Percentiles rank a stretch among this genome's conserved stretches.
phyloP scores from a whole-genome alignment of 1,139 yeast species.

The Insectozyma bohioensis region DNA sequence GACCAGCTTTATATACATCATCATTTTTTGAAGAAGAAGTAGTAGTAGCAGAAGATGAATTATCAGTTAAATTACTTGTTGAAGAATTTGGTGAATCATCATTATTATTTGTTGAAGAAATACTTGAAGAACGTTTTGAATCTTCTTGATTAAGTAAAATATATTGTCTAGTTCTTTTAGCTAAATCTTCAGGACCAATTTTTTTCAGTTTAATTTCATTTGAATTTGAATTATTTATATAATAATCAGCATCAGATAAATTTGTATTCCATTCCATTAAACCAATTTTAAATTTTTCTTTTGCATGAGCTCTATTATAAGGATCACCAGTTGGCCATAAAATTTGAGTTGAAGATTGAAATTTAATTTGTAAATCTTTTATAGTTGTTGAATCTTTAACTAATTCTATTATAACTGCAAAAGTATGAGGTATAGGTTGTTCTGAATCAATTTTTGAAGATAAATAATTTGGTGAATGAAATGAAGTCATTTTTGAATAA shows the following conservation, averaged over 20 bases:
- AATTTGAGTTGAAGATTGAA: constrained; percentile 35
- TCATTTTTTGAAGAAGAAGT: constrained; percentile 1
- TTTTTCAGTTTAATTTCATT: constrained; percentile 30
- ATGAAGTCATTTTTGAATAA: constrained; percentile 13
- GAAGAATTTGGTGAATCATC: constrained; percentile 4
- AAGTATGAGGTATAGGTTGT: constrained; percentile 46
- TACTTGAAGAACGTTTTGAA: constrained; percentile 19
- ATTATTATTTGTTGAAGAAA: constrained; percentile 6
- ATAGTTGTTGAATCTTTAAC: constrained; percentile 30
- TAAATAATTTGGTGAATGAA: constrained; percentile 40
- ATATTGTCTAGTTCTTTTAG: constrained; percentile 38
- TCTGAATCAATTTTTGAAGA: constrained; percentile 42
- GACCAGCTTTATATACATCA: constrained; percentile 59
- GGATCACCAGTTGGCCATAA: constrained; percentile 61
- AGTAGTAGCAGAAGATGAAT: constrained; percentile 4
- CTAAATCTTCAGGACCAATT: constrained; percentile 35
- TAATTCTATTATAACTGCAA: constrained; percentile 44
- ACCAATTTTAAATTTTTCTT: constrained; percentile 53
- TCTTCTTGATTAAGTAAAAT: constrained; percentile 21
- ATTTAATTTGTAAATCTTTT: constrained; percentile 31
- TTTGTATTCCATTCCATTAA: constrained; percentile 46
- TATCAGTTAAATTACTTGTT: neutral
- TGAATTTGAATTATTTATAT: constrained; percentile 39
- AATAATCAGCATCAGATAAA: constrained; percentile 47
- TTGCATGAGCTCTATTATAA: constrained; percentile 37